A percentile compares a stretch with the other conserved stretches of the same genome.
phyloP scores from a whole-genome alignment of 2,329 filamentous ascomycete species.

The Fusarium paranaense region DNA sequence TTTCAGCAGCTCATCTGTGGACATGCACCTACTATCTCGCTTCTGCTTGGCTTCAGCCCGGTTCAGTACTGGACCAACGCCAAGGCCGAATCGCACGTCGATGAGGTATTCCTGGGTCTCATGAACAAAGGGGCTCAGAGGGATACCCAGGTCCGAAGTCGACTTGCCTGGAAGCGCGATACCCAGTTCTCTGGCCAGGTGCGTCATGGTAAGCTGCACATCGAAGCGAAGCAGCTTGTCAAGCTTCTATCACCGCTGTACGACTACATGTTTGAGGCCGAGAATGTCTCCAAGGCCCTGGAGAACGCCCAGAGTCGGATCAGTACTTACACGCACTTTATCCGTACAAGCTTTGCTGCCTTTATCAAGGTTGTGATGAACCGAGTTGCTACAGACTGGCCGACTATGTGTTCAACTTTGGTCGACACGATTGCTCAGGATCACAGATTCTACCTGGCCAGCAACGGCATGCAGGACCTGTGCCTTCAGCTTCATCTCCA shows the following conservation, averaged over 20 bases:
- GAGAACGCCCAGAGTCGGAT: conserved; percentile 9
- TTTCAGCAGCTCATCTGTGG: conserved; percentile 59
- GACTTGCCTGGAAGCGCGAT: conserved; percentile 53
- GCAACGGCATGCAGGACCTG: conserved; percentile 52
- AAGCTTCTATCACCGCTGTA: conserved; percentile 56
- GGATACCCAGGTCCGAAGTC: conserved; percentile 44
- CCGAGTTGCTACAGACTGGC: conserved; percentile 51
- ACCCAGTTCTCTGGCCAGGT: conserved; percentile 45
- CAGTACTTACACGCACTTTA: conserved; percentile 46
- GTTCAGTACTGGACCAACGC: conserved; percentile 64
- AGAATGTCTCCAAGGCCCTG: conserved; percentile 45
- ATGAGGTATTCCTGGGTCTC: conserved; percentile 51
- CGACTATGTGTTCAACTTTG: conserved; percentile 44
- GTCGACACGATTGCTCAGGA: conserved; percentile 48
- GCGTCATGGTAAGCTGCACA: conserved; percentile 41
- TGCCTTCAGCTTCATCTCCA: conserved; percentile 51
- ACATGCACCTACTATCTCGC: conserved; percentile 58
- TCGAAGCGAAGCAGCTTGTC: conserved; percentile 54
- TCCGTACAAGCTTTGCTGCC: conserved; percentile 54
- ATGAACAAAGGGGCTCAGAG: conserved; percentile 15
- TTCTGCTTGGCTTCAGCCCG: conserved; percentile 63
- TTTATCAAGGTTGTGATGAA: conserved; percentile 53
- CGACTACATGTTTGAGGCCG: conserved; percentile 57
- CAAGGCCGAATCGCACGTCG: conserved; percentile 53
- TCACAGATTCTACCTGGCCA: conserved; percentile 43